Base-by-base conservation (phyloP, 441 rosid species). In the Pelargonium citronellum region DNA sequence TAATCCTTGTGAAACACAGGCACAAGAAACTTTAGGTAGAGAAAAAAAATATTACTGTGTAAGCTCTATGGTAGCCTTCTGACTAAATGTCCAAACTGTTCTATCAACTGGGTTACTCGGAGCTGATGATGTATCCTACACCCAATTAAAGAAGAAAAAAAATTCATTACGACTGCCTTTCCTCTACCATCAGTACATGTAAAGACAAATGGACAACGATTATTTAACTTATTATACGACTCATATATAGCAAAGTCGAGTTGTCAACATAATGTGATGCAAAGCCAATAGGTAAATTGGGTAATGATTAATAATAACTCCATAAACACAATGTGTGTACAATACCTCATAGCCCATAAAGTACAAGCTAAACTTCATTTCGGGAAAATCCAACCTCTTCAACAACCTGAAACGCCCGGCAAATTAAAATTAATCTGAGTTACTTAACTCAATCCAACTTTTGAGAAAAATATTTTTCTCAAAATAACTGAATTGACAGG, bases 321-420 rank as follows among this genome's bases (percentile, higher is more conserved):
- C 17, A 20, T 10, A 46, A 37, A 15, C 2, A 24, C 43, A 58
- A 27, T 41, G 51, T 10, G 47, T 27, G 20, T 64, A 37, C 27
- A 67, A 58, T 81, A 93, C 98, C 97, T 89, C 96, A 60, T 85
- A 93, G 46, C 98, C 98, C 78, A 89, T 15, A 76, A 93, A 91
- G 72, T 91, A 93, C 80, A 91, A 78, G 78, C 87, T 85, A 70
- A 93, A 91, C 84, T 91, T 91, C 97, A 84, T 86, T 61, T 91
- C 97, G 1, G 97, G 82, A 73, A 91, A 88, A 79, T 93, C 98
- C 70, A 91, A 69, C 82, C 96, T 86, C 89, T 91, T 93, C 9
- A 93, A 87, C 80, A 93, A 76, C 83, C 97, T 91, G 79, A 71
- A 83, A 57, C 49, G 53, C 17, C 44, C 44, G 24, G 46, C 9